A percentile compares a stretch with the other conserved stretches of the same genome.
Evolutionary conservation across 2,329 filamentous ascomycete genomes (phyloP).

Genomic region (Dothideomycetes sp.): DNA sequence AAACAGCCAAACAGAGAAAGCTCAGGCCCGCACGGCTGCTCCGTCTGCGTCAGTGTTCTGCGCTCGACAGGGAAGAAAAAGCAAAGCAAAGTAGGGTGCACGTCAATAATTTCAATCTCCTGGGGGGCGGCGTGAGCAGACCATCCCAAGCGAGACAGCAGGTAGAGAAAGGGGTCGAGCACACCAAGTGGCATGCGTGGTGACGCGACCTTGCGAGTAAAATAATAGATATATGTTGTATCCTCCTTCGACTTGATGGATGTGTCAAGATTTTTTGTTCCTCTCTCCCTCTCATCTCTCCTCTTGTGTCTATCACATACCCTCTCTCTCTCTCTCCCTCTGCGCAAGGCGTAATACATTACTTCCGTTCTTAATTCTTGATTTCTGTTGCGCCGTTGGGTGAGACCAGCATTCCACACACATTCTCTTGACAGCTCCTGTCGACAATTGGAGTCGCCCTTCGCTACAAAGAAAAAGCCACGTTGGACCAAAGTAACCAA

Average conservation of each 20-base stretch:
- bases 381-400: constrained; percentile 6
- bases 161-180: constrained; percentile 9
- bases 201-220: constrained; percentile 7
- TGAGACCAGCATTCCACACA: constrained; percentile 13
- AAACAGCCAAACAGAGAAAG: constrained; percentile 15
- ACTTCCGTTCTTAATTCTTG: constrained; percentile 6
- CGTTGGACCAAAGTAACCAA: no score
- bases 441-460: constrained; percentile 8
- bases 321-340: constrained; percentile 7
- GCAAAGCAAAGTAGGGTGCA: constrained; percentile 12
- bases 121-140: no score
- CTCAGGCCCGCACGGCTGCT: constrained; percentile 11
- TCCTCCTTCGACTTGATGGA: constrained; percentile 10
- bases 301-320: constrained; percentile 8
- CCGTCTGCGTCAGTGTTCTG: constrained; percentile 14
- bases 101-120: constrained; percentile 13
- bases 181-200: constrained; percentile 5
- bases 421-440: constrained; percentile 1
- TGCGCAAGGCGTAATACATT: constrained; percentile 13
- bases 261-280: constrained; percentile 9
- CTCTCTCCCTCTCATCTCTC: constrained; percentile 3
- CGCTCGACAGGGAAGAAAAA: constrained; percentile 13
- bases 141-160: constrained; percentile 11
- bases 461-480: constrained; percentile 10
- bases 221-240: constrained; percentile 12